Percentiles rank a stretch among this genome's conserved stretches.
Evolutionary conservation across 2,329 filamentous ascomycete genomes (phyloP).

Genomic region (Cordyceps pruinosa): DNA sequence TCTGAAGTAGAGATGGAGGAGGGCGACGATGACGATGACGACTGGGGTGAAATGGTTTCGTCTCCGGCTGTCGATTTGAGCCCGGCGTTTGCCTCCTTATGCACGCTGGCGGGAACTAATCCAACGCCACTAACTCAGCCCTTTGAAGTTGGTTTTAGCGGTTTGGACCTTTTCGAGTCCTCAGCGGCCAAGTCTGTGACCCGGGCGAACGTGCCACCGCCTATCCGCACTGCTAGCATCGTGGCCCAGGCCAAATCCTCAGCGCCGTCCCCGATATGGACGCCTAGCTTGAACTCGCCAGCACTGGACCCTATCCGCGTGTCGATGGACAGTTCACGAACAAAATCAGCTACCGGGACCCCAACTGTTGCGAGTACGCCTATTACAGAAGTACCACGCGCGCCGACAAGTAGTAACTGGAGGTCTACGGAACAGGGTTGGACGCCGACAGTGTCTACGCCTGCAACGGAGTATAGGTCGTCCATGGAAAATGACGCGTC

Average conservation of each 20-base stretch:
- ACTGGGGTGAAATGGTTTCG: constrained; percentile 55
- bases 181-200: background rate
- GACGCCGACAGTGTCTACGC: background rate
- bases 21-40: constrained; percentile 42
- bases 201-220: background rate
- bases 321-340: background rate
- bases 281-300: background rate
- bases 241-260: background rate
- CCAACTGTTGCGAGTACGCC: background rate
- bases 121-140: background rate
- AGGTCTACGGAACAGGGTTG: background rate
- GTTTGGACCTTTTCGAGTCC: background rate
- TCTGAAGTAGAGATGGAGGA: constrained; percentile 11
- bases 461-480: background rate
- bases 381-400: background rate
- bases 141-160: background rate
- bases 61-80: constrained; percentile 19
- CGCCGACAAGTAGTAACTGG: background rate
- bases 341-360: background rate
- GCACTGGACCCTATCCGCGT: background rate
- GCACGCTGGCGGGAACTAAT: background rate
- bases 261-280: constrained; percentile 1
- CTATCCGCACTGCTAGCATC: background rate
- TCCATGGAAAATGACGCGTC: background rate
- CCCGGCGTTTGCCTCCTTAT: background rate